Evolutionary conservation across 2,329 filamentous ascomycete genomes (phyloP).

Genomic region (Ramularia endophylla): DNA sequence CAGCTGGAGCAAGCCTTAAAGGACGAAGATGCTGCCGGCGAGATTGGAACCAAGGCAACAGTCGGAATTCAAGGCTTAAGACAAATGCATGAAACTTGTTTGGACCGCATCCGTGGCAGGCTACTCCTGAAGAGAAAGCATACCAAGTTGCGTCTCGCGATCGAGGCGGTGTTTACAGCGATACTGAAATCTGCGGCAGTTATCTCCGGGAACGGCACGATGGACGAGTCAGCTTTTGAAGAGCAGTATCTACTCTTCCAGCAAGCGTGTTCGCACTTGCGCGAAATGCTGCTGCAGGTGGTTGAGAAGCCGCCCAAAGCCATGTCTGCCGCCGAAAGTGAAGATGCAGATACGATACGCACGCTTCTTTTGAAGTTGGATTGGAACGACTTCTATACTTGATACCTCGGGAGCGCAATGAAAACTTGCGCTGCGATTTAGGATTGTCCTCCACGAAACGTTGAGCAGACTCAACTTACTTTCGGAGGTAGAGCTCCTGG

Average conservation of each 20-base stretch:
- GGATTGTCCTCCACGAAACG: too few relatives aligned
- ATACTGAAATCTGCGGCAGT: slow-evolving; percentile 19
- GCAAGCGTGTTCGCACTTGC: slow-evolving; percentile 6
- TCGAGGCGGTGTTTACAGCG: slow-evolving; percentile 23
- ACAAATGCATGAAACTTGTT: slow-evolving; percentile 22
- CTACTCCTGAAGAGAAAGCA: slow-evolving; percentile 29
- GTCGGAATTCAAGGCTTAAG: slow-evolving; percentile 23
- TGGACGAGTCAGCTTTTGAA: not conserved
- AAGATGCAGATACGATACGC: slow-evolving; percentile 15
- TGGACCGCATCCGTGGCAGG: slow-evolving; percentile 26
- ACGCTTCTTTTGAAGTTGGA: slow-evolving; percentile 17
- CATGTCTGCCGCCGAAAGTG: slow-evolving; percentile 1
- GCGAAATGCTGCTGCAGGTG: slow-evolving; percentile 9
- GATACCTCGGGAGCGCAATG: too few relatives aligned
- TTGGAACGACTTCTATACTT: slow-evolving; percentile 13
- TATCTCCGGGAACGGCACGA: slow-evolving; percentile 3
- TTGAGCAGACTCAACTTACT: too few relatives aligned
- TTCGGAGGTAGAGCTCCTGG: too few relatives aligned
- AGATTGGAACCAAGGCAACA: slow-evolving; percentile 8
- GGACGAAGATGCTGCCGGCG: slow-evolving; percentile 36
- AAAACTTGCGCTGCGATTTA: too few relatives aligned
- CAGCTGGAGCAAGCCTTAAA: slow-evolving; percentile 55
- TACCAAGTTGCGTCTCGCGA: slow-evolving; percentile 14
- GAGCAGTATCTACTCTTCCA: slow-evolving; percentile 5
- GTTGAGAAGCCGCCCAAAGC: slow-evolving; percentile 15